These are phyloP conservation scores for Niebla homalea DNA, from an alignment of 495 filamentous ascomycete species.

Conservation along the genomic window DNA sequence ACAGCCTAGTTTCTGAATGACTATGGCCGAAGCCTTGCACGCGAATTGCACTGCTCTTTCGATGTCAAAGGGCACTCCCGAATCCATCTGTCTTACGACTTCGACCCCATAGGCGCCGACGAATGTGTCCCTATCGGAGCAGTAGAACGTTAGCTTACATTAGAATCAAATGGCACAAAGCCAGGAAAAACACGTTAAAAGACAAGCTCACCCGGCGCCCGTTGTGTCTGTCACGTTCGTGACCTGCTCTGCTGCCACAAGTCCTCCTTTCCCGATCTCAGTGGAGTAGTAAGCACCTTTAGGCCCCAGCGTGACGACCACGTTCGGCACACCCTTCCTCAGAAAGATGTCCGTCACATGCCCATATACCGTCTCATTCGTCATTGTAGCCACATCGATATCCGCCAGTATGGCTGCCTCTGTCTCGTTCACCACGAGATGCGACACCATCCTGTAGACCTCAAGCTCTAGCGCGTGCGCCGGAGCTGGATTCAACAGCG, in stretches of 20 bases:
- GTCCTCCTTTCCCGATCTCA: slow-evolving; percentile 16
- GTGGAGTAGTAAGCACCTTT: slow-evolving; percentile 50
- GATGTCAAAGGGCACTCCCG: background rate
- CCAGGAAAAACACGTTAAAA: background rate
- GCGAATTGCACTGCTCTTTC: background rate
- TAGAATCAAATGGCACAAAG: background rate
- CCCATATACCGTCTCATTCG: slow-evolving; percentile 32
- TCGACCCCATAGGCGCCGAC: slow-evolving; percentile 71
- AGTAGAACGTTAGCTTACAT: background rate
- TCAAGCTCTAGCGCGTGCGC: slow-evolving; percentile 30
- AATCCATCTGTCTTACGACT: slow-evolving; percentile 18
- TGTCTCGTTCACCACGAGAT: slow-evolving; percentile 79
- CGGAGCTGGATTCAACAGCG: slow-evolving; percentile 74
- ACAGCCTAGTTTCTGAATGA: background rate
- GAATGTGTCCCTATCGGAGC: slow-evolving; percentile 52
- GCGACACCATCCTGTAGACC: slow-evolving; percentile 52
- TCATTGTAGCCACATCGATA: background rate
- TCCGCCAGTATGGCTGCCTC: slow-evolving; percentile 57
- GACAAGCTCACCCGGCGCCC: slow-evolving; percentile 47
- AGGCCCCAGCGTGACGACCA: slow-evolving; percentile 69
- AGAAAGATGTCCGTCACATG: slow-evolving; percentile 48
- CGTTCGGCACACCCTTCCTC: slow-evolving; percentile 51
- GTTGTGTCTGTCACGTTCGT: slow-evolving; percentile 76
- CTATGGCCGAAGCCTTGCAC: slow-evolving; percentile 3
- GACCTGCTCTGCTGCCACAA: slow-evolving; percentile 40